Evolutionary conservation across 352 stramenopile genomes (phyloP).

Genomic region (Aphanomyces euteiches): DNA sequence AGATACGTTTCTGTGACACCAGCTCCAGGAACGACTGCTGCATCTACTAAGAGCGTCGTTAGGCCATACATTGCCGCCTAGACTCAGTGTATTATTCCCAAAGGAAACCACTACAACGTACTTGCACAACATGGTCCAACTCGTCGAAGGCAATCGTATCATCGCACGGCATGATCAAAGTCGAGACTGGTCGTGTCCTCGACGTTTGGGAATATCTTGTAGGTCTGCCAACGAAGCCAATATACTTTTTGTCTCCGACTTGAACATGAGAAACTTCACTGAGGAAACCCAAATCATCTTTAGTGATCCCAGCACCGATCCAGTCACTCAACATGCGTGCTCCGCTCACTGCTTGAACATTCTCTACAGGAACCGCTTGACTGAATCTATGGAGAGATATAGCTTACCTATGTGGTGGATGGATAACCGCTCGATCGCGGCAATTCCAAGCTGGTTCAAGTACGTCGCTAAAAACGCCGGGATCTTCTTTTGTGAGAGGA

Average conservation of each 20-base stretch:
- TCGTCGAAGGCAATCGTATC: slow-evolving; percentile 15
- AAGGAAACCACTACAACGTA: background rate
- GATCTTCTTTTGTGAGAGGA: slow-evolving; percentile 25
- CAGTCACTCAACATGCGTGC: slow-evolving; percentile 15
- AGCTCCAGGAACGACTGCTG: background rate
- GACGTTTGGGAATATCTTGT: background rate
- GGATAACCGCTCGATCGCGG: slow-evolving; percentile 7
- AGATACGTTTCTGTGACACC: slow-evolving; percentile 3
- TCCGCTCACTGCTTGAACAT: slow-evolving; percentile 12
- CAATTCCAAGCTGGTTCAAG: background rate
- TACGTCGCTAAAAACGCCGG: background rate
- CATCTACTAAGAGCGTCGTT: slow-evolving; percentile 1
- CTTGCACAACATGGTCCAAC: background rate
- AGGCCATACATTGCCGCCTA: slow-evolving; percentile 17
- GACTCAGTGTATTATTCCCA: background rate
- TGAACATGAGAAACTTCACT: background rate
- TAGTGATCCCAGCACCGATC: background rate
- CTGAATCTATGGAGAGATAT: background rate
- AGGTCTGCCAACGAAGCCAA: background rate
- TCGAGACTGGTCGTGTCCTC: slow-evolving; percentile 10
- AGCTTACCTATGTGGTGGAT: slow-evolving; percentile 10
- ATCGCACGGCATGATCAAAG: background rate
- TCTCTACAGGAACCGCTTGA: background rate
- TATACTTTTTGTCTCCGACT: background rate
- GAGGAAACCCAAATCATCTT: background rate